These are phyloP conservation scores for Zygoascus hellenicus DNA, from an alignment of 1,139 yeast genomes.

Conservation along the genomic window DNA sequence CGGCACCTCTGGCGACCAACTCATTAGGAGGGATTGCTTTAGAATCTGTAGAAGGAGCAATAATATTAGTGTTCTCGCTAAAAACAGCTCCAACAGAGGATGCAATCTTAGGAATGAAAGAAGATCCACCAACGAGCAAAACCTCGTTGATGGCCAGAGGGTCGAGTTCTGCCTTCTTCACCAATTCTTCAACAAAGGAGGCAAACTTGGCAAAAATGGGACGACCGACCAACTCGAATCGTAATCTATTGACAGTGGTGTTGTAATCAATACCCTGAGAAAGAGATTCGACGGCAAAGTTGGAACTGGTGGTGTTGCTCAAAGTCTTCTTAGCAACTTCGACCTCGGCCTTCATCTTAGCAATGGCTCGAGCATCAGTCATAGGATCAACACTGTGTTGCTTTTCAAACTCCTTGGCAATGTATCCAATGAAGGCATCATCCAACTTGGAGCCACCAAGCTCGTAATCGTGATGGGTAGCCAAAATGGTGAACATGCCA, in stretches of 20 bases:
- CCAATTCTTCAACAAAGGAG: constrained; percentile 65
- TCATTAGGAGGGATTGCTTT: constrained; percentile 87
- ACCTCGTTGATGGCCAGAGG: constrained; percentile 86
- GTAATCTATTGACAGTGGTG: constrained; percentile 86
- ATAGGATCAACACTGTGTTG: constrained; percentile 79
- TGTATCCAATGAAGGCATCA: constrained; percentile 69
- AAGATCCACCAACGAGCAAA: constrained; percentile 87
- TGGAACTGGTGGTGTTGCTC: constrained; percentile 82
- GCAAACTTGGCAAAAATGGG: constrained; percentile 70
- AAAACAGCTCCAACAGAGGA: constrained; percentile 64
- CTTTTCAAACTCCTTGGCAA: constrained; percentile 92
- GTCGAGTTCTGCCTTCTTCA: constrained; percentile 79
- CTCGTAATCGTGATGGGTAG: constrained; percentile 76
- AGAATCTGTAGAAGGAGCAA: constrained; percentile 70
- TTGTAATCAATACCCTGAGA: constrained; percentile 94
- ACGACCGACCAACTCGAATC: constrained; percentile 86
- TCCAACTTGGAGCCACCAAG: constrained; percentile 90
- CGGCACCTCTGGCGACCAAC: constrained; percentile 90
- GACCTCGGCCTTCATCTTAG: constrained; percentile 82
- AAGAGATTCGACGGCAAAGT: constrained; percentile 90
- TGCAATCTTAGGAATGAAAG: constrained; percentile 89
- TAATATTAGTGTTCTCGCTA: constrained; percentile 63
- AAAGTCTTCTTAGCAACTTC: constrained; percentile 85
- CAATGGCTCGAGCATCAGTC: constrained; percentile 73
- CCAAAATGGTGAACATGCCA: constrained; percentile 82